These are phyloP conservation scores for Trichosanthes cucumerina DNA, from an alignment of 306 rosid genomes.

Conservation along the genomic window DNA sequence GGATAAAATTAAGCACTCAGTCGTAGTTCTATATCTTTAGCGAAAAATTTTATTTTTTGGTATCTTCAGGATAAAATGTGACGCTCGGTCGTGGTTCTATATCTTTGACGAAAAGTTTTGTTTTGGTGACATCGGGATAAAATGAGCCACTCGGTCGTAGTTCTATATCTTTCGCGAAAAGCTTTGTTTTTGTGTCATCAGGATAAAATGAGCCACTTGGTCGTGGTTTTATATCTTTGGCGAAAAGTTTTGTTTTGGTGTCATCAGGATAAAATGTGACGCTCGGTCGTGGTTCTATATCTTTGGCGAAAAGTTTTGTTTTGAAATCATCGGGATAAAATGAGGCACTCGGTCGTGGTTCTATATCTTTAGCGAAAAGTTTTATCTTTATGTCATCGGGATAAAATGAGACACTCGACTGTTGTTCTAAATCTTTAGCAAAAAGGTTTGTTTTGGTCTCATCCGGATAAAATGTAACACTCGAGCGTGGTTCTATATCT, in stretches of 20 bases:
- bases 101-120: neutral
- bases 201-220: neutral
- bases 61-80: neutral
- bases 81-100: neutral
- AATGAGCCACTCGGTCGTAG: neutral
- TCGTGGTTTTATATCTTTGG: neutral
- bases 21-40: neutral
- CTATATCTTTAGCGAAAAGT: neutral
- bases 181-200: too few species aligned
- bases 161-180: conserved; percentile 5
- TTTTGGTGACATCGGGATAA: neutral
- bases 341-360: neutral
- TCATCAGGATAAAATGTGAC: neutral
- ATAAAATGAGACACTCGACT: neutral
- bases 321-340: neutral
- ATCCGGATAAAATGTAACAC: too few species aligned
- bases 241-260: neutral
- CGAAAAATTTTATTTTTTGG: neutral
- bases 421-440: neutral
- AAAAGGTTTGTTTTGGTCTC: neutral
- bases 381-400: neutral
- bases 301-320: neutral
- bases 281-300: neutral
- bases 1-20: neutral
- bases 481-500: neutral